Percentiles rank a stretch among this genome's conserved stretches.
phyloP scores from a whole-genome alignment of 495 filamentous ascomycete species.

The Durotheca rogersii region DNA sequence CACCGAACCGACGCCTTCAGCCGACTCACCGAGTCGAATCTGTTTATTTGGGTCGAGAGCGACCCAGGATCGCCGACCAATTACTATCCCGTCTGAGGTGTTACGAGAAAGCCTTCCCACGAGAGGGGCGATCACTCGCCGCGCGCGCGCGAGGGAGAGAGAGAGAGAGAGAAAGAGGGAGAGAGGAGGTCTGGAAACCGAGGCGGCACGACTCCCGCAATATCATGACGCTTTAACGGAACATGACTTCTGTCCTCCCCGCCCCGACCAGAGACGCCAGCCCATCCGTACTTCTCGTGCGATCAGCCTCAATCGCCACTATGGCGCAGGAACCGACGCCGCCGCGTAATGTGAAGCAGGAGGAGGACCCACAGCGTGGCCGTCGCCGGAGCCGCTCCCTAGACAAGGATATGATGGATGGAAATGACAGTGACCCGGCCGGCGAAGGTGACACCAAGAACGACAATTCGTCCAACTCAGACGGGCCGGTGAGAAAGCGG shows the following conservation, averaged over 20 bases:
- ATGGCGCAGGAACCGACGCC: constrained; percentile 44
- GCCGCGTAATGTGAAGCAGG: constrained; percentile 44
- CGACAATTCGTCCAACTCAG: constrained; percentile 54
- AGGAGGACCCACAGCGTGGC: constrained; percentile 48
- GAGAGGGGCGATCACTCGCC: constrained; percentile 20
- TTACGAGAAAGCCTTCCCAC: constrained; percentile 14
- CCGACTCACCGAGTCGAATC: constrained; percentile 20
- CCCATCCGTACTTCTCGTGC: constrained; percentile 36
- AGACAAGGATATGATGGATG: constrained; percentile 47
- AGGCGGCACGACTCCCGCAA: constrained; percentile 23
- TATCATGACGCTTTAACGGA: constrained; percentile 35
- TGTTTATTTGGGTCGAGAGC: constrained; percentile 21
- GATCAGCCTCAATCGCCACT: constrained; percentile 43
- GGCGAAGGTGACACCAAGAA: constrained; percentile 42
- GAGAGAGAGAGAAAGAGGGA: too few relatives aligned
- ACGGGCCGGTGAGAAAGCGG: constrained; percentile 65
- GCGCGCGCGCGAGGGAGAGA: too few relatives aligned
- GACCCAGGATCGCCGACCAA: constrained; percentile 21
- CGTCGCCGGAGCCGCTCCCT: constrained; percentile 49
- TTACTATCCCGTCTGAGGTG: constrained; percentile 12
- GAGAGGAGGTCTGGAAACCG: constrained; percentile 16
- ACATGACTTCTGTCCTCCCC: constrained; percentile 51
- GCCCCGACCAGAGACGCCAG: constrained; percentile 45
- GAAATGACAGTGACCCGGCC: constrained; percentile 40
- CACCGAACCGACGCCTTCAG: constrained; percentile 27